A percentile compares a stretch with the other conserved stretches of the same genome.
Evolutionary conservation across 768 basidiomycete genomes (phyloP).

Genomic region (Russula brevipes): DNA sequence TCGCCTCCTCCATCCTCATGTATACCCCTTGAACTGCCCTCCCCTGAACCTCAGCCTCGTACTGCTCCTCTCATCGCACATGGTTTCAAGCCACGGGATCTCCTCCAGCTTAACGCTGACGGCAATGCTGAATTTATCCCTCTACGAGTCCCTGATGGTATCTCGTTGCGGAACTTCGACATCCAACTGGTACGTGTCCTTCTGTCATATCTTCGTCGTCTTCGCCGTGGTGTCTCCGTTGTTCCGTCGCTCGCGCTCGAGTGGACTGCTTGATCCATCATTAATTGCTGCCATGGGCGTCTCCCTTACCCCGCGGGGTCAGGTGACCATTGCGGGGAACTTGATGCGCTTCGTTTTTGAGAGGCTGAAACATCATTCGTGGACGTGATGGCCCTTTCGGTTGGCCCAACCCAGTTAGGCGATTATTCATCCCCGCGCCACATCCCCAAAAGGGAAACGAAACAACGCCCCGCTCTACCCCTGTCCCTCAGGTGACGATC

Average conservation of each 20-base stretch:
- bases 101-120: slow-evolving; percentile 35
- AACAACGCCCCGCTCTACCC: slow-evolving; percentile 5
- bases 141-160: slow-evolving; percentile 71
- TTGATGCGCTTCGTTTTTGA: neutral
- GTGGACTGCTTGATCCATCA: neutral
- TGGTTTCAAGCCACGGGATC: slow-evolving; percentile 34
- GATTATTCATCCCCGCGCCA: neutral
- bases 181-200: slow-evolving; percentile 70
- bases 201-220: neutral
- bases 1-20: slow-evolving; percentile 25
- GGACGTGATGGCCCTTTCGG: too few species aligned
- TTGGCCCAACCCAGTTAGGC: neutral
- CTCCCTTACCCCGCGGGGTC: slow-evolving; percentile 3
- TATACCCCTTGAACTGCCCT: slow-evolving; percentile 18
- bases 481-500: slow-evolving; percentile 16
- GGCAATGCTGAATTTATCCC: slow-evolving; percentile 62
- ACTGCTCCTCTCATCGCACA: slow-evolving; percentile 28
- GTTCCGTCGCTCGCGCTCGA: neutral
- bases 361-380: neutral
- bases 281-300: slow-evolving; percentile 6
- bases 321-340: slow-evolving; percentile 17
- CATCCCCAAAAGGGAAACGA: slow-evolving; percentile 1
- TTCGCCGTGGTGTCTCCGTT: neutral
- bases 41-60: slow-evolving; percentile 14
- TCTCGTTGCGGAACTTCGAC: slow-evolving; percentile 81